phyloP scores from a whole-genome alignment of 352 stramenopile genomes.

The Globisporangium viniferum region DNA sequence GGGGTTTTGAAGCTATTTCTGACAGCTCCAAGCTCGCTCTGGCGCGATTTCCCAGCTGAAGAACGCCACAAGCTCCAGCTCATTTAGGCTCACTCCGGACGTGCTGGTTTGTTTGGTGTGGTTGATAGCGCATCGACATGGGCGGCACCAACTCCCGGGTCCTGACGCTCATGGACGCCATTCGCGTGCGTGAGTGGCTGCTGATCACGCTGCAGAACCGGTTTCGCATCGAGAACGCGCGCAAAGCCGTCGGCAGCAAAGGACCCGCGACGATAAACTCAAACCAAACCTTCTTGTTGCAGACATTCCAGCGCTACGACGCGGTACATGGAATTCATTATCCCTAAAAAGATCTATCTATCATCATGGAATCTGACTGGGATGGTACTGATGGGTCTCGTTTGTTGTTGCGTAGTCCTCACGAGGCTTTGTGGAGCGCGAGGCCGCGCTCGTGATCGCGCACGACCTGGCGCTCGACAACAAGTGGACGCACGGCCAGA shows the following conservation, averaged over 20 bases:
- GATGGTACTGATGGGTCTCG: not conserved
- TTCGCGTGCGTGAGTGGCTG: conserved; percentile 29
- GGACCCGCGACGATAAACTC: conserved; percentile 3
- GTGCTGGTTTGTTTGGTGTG: no score
- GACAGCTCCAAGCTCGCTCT: not conserved
- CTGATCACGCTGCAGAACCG: conserved; percentile 26
- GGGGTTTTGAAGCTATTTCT: not conserved
- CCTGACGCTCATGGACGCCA: conserved; percentile 27
- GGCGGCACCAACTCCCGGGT: conserved; percentile 25
- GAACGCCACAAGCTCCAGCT: not conserved
- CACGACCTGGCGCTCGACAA: conserved; percentile 28
- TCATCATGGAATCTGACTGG: no score
- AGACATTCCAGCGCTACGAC: conserved; percentile 30
- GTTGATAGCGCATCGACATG: conserved; percentile 14
- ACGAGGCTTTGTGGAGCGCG: conserved; percentile 20
- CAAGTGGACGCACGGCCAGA: conserved; percentile 29
- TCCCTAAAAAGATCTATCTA: no score
- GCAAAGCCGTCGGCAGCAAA: not conserved
- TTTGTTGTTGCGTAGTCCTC: conserved; percentile 6
- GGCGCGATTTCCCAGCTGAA: not conserved
- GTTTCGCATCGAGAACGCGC: conserved; percentile 10
- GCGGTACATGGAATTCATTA: not conserved
- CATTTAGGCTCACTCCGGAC: not conserved
- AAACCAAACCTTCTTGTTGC: conserved; percentile 17
- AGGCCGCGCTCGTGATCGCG: conserved; percentile 31